Base-by-base conservation (phyloP, 345 rosid genomes). In the Streptanthus diversifolius region DNA sequence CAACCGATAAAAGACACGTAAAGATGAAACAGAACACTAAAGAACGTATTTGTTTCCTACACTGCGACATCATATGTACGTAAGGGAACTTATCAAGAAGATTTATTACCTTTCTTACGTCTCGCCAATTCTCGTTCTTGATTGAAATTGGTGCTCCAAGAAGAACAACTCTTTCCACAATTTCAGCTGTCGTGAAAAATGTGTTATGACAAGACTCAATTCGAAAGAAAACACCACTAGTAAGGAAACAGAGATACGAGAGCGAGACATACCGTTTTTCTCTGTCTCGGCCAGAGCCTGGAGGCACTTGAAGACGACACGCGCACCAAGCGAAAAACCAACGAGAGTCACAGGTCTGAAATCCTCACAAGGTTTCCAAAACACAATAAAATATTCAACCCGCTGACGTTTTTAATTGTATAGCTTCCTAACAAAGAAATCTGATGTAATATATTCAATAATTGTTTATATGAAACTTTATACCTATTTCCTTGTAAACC, bases 401-500 rank as follows among this genome's bases (percentile, higher is more conserved):
- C 4, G 5, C 5, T 22, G 39, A 40, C 14, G 45, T 19, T 36
- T 33, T 14, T 14, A 33, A 33, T 24, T 8, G n/a, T 14, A 41
- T 3, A 61, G 36, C 29, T 21, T 52, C 13, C 15, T 36, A 18
- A 25, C 41, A 39, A 9, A 45, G 25, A 45, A 40, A 56, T 32
- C 5, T 41, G 27, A 59, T 70, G 48, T 7, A 29, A 37, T 30
- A 14, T 59, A 14, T 64, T 5, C 4, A 14, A 55, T 41, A 59
- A 62, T 4, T 17, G 48, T 27, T 66, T 8, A 25, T 29, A 19
- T 56, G 57, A 17, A 65, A 27, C 17, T 55, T 39, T 24, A 53
- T 82, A 91, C 98, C 98, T 85, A 85, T 91, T 87, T 74, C 99
- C 99, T 68, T 95, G 97, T 74, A 88, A 78, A 10, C 97, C 99